A percentile compares a stretch with the other conserved stretches of the same genome.
These are phyloP conservation scores for Schizopora paradoxa DNA, from an alignment of 1,284 basidiomycete genomes.

Conservation along the genomic window DNA sequence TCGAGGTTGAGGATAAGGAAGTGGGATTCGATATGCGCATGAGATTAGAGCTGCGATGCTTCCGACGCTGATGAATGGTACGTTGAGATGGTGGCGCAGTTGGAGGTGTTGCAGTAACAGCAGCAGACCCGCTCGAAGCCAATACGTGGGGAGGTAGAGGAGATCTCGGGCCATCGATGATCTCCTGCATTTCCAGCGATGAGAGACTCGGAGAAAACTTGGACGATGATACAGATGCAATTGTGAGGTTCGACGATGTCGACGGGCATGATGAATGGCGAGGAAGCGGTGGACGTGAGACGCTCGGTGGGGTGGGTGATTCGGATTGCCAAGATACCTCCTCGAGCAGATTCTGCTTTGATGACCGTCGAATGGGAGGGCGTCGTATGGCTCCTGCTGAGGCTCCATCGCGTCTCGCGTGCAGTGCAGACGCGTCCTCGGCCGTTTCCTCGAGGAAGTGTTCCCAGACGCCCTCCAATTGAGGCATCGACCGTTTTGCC, in stretches of 20 bases:
- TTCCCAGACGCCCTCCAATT: constrained; percentile 15
- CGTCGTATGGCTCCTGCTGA: neutral
- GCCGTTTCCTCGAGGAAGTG: constrained; percentile 14
- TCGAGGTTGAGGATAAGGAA: constrained; percentile 12
- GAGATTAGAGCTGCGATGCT: neutral
- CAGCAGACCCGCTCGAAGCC: neutral
- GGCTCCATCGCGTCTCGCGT: neutral
- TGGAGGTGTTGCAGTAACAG: neutral
- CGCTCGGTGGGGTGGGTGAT: neutral
- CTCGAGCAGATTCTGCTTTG: neutral
- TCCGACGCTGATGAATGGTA: neutral
- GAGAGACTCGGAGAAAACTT: neutral
- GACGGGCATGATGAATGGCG: neutral
- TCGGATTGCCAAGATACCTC: neutral
- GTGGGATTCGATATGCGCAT: constrained; percentile 3
- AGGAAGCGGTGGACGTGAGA: constrained; percentile 9
- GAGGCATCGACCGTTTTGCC: constrained; percentile 15
- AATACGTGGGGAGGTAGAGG: neutral
- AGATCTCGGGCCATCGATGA: too few species aligned
- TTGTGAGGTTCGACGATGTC: neutral
- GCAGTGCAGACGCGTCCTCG: constrained; percentile 3
- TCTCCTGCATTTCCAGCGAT: neutral
- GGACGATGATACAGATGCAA: neutral
- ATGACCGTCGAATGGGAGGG: neutral
- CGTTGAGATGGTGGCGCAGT: neutral